phyloP scores from a whole-genome alignment of 192 early-diverging fungal genomes.

The Backusella circina region DNA sequence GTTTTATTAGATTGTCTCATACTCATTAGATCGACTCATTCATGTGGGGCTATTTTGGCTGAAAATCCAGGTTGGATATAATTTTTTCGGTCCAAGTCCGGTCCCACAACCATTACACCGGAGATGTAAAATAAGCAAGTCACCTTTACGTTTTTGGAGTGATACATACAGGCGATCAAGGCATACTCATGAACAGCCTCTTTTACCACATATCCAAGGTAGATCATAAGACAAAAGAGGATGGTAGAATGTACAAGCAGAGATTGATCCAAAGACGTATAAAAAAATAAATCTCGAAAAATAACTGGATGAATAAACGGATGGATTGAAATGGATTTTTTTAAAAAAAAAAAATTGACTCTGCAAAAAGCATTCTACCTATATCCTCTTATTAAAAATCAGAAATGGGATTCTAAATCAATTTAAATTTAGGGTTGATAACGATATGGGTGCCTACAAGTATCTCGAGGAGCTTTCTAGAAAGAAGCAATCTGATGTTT shows the following conservation, averaged over 20 bases:
- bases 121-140: neutral
- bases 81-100: no score
- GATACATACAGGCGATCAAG: neutral
- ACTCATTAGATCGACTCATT: no score
- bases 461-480: constrained; percentile 94
- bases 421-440: neutral
- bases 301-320: neutral
- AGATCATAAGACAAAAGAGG: neutral
- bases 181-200: constrained; percentile 1
- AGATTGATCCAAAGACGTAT: neutral
- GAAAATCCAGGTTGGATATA: no score
- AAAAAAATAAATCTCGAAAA: neutral
- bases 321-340: neutral
- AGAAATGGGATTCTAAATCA: neutral
- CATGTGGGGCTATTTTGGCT: no score
- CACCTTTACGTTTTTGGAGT: neutral
- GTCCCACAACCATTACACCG: no score
- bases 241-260: neutral
- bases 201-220: constrained; percentile 1
- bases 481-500: constrained; percentile 99
- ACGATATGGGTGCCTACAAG: constrained; percentile 63
- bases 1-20: no score
- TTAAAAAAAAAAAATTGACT: neutral
- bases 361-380: neutral
- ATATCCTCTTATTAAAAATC: neutral